These are phyloP conservation scores for Torulaspora delbrueckii DNA, from an alignment of 805 yeast genomes.

Conservation along the genomic window DNA sequence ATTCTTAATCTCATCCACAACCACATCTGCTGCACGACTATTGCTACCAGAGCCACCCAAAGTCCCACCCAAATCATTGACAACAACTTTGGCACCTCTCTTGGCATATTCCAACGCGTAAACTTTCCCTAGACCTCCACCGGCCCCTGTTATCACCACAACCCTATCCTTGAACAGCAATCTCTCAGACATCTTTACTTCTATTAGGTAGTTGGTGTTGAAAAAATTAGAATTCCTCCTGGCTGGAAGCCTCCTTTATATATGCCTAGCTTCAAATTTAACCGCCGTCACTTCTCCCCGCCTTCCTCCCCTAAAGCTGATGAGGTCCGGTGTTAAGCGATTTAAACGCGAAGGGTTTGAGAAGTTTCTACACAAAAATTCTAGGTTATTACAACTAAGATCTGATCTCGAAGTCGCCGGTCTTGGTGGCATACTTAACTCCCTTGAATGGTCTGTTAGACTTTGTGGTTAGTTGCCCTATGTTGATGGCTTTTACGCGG, in stretches of 20 bases:
- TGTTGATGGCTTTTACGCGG: conserved; percentile 58
- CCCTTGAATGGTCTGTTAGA: conserved; percentile 82
- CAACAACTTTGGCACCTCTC: conserved; percentile 92
- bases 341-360: conserved; percentile 1
- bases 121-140: conserved; percentile 90
- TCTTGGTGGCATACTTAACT: conserved; percentile 69
- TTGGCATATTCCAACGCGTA: conserved; percentile 84
- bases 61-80: conserved; percentile 88
- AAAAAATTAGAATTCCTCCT: not conserved
- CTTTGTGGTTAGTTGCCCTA: conserved; percentile 38
- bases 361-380: not conserved
- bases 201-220: no score
- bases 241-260: not conserved
- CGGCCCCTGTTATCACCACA: conserved; percentile 93
- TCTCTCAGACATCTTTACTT: conserved; percentile 9
- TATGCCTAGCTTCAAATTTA: conserved; percentile 1
- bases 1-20: conserved; percentile 70
- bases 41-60: conserved; percentile 67
- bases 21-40: conserved; percentile 76
- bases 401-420: conserved; percentile 40
- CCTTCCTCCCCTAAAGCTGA: conserved; percentile 3
- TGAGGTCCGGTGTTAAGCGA: conserved; percentile 5
- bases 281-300: conserved; percentile 8
- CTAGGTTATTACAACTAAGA: not conserved
- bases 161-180: conserved; percentile 73